Evolutionary conservation across 495 filamentous ascomycete species (phyloP).

Genomic region (Trichocladium antarcticum): DNA sequence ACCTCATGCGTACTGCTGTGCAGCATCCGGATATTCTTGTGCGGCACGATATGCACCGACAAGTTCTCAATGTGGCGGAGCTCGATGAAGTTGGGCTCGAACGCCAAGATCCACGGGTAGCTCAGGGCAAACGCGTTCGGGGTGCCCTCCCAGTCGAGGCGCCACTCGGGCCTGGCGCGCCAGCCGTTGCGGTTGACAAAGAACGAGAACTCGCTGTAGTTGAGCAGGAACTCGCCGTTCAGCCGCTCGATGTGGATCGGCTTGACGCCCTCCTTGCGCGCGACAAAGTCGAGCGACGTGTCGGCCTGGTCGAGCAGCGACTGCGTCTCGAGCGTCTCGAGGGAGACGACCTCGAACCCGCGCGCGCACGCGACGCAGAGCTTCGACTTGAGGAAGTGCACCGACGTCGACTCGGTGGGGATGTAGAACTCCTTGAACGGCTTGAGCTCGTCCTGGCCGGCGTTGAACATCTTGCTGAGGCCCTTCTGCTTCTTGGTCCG

Average conservation of each 20-base stretch:
- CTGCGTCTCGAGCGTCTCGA: slow-evolving; percentile 96
- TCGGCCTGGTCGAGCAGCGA: slow-evolving; percentile 95
- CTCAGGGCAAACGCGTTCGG: slow-evolving; percentile 86
- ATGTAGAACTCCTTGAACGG: slow-evolving; percentile 99
- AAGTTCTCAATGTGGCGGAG: slow-evolving; percentile 88
- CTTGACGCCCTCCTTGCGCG: slow-evolving; percentile 80
- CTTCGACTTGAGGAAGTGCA: slow-evolving; percentile 94
- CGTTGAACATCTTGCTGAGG: slow-evolving; percentile 87
- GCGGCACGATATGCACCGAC: slow-evolving; percentile 86
- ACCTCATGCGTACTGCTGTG: slow-evolving; percentile 95
- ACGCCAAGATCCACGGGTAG: slow-evolving; percentile 91
- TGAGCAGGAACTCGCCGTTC: slow-evolving; percentile 91
- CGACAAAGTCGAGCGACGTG: slow-evolving; percentile 93
- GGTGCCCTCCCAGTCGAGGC: slow-evolving; percentile 91
- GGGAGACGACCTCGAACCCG: slow-evolving; percentile 92
- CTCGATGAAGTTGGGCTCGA: slow-evolving; percentile 98
- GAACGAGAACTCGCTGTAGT: slow-evolving; percentile 97
- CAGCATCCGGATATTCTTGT: slow-evolving; percentile 92
- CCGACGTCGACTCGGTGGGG: slow-evolving; percentile 86
- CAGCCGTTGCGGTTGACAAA: slow-evolving; percentile 98
- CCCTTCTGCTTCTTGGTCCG: slow-evolving; percentile 86
- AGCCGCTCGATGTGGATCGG: slow-evolving; percentile 98
- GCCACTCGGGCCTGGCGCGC: slow-evolving; percentile 92
- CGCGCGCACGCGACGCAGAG: slow-evolving; percentile 90
- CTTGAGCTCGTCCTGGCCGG: slow-evolving; percentile 84